Evolutionary conservation across 352 stramenopile species (phyloP).

Genomic region (Peronospora destructor): DNA sequence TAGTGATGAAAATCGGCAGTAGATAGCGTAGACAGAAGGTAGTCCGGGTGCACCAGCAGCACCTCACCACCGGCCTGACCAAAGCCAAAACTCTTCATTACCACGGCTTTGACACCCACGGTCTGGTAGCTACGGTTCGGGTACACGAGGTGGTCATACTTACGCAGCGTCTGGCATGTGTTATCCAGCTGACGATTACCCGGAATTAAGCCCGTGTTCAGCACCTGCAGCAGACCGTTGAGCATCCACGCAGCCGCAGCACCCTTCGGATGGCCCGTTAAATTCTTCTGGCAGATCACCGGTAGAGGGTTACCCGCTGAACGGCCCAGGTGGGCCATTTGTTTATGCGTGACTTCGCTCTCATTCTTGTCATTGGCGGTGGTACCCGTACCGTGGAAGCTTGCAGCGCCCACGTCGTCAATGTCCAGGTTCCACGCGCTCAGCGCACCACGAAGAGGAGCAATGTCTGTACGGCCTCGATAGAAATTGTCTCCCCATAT

Average conservation of each 20-base stretch:
- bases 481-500: conserved; percentile 73
- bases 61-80: conserved; percentile 70
- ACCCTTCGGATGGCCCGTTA: conserved; percentile 81
- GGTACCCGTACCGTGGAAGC: conserved; percentile 82
- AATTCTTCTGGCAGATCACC: conserved; percentile 76
- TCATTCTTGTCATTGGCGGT: conserved; percentile 86
- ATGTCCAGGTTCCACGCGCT: conserved; percentile 71
- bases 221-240: conserved; percentile 75
- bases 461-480: conserved; percentile 48
- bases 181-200: conserved; percentile 84
- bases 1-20: conserved; percentile 45
- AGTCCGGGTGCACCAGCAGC: conserved; percentile 56
- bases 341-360: conserved; percentile 81
- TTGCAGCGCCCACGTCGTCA: conserved; percentile 76
- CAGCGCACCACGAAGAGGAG: conserved; percentile 68
- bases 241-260: conserved; percentile 78
- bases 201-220: conserved; percentile 69
- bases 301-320: conserved; percentile 67
- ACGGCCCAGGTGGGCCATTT: conserved; percentile 71
- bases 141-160: conserved; percentile 77
- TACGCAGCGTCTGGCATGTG: conserved; percentile 52
- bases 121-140: conserved; percentile 78
- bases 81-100: conserved; percentile 85
- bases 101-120: conserved; percentile 62
- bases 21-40: conserved; percentile 16